Percentiles rank a stretch among this genome's conserved stretches.
These are phyloP conservation scores for Ceratobasidium sp. DNA, from an alignment of 1,284 basidiomycete species.

Conservation along the genomic window DNA sequence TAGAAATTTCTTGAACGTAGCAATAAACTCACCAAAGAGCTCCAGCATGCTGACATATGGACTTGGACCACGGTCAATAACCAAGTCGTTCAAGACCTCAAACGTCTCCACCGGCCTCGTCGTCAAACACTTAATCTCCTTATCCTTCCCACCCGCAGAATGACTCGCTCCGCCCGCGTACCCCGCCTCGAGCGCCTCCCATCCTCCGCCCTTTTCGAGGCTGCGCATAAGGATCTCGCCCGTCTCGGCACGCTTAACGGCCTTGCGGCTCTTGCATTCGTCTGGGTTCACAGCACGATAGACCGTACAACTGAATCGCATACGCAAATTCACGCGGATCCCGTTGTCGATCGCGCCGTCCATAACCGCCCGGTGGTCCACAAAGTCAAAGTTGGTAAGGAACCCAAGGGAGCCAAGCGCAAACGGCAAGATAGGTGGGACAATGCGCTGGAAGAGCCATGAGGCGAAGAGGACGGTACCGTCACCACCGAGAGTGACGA, in stretches of 20 bases:
- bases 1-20: background rate
- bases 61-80: conserved; percentile 97
- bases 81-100: conserved; percentile 97
- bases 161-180: conserved; percentile 61
- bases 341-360: conserved; percentile 92
- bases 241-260: conserved; percentile 90
- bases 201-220: conserved; percentile 82
- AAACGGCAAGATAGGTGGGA: conserved; percentile 97
- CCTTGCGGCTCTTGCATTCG: conserved; percentile 77
- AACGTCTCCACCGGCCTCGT: conserved; percentile 97
- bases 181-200: conserved; percentile 93
- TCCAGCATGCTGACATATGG: conserved; percentile 97
- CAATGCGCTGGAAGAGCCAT: conserved; percentile 98
- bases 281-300: conserved; percentile 88
- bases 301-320: conserved; percentile 99
- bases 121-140: conserved; percentile 98
- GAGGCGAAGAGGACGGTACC: conserved; percentile 99
- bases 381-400: conserved; percentile 98
- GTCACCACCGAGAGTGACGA: conserved; percentile 97
- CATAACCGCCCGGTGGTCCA: conserved; percentile 88
- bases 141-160: conserved; percentile 75
- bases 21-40: conserved; percentile 83
- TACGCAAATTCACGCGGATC: conserved; percentile 96
- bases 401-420: conserved; percentile 99
- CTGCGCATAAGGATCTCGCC: conserved; percentile 96